These are phyloP conservation scores for Eragrostis tef DNA, from an alignment of 202 grass and related monocot species.

Conservation along the genomic window DNA sequence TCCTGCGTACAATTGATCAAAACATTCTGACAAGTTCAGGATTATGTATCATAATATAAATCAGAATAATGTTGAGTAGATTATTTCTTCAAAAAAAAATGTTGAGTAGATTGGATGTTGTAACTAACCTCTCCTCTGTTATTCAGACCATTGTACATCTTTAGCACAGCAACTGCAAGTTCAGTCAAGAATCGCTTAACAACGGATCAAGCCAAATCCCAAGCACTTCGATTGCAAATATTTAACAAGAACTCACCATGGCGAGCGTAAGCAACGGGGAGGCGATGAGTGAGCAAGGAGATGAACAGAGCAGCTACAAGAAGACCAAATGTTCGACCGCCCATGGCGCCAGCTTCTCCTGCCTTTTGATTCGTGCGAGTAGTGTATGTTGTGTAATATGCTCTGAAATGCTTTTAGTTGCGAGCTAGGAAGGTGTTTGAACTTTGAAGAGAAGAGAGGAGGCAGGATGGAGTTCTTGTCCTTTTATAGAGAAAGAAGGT, in stretches of 20 bases:
- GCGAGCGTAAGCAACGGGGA: slow-evolving; percentile 31
- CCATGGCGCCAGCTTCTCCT: neutral
- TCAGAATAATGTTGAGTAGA: neutral
- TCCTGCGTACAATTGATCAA: neutral
- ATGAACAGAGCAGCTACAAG: slow-evolving; percentile 11
- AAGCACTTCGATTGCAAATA: neutral
- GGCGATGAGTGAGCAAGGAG: slow-evolving; percentile 32
- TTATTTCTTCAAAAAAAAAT: too few relatives aligned
- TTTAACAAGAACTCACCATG: slow-evolving; percentile 47
- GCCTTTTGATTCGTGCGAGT: neutral
- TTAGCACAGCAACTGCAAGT: slow-evolving; percentile 39
- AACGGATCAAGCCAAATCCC: slow-evolving; percentile 9
- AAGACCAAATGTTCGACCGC: neutral
- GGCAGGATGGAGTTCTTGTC: neutral
- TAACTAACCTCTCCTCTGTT: slow-evolving; percentile 27
- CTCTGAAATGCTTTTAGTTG: neutral
- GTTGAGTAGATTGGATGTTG: neutral
- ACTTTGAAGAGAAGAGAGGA: slow-evolving; percentile 27
- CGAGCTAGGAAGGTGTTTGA: neutral
- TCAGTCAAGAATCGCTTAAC: neutral
- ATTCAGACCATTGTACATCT: neutral
- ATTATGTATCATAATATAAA: too few relatives aligned
- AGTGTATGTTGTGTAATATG: neutral
- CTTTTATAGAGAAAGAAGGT: slow-evolving; percentile 39
- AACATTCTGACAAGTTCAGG: neutral